Evolutionary conservation across 2,329 filamentous ascomycete species (phyloP).

Genomic region (Davidsoniella australis): DNA sequence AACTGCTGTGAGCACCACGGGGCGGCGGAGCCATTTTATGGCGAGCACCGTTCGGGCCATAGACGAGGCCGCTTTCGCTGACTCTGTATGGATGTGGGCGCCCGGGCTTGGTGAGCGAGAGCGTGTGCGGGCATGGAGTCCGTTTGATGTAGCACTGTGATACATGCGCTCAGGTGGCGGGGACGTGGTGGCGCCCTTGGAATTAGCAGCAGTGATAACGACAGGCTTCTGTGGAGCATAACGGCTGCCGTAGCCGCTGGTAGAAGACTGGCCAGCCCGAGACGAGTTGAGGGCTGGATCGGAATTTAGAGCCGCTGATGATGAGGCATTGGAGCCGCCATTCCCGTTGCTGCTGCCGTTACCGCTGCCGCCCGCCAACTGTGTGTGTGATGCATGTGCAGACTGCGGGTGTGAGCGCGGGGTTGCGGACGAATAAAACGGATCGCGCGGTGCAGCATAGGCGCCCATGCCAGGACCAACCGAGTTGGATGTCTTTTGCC

Average conservation of each 20-base stretch:
- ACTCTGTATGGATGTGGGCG: background rate
- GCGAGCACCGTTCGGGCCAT: background rate
- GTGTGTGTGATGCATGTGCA: conserved; percentile 5
- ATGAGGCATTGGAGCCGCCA: no score
- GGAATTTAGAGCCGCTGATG: background rate
- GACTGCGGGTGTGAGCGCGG: conserved; percentile 1
- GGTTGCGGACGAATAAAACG: background rate
- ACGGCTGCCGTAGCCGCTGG: background rate
- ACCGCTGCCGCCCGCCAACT: background rate
- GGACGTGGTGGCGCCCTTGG: background rate
- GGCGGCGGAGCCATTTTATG: no score
- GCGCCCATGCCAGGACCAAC: background rate
- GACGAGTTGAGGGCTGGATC: background rate
- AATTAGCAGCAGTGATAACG: background rate
- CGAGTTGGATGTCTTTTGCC: background rate
- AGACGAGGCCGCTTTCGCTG: background rate
- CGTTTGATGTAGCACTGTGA: background rate
- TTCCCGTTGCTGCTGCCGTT: no score
- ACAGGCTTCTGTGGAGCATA: background rate
- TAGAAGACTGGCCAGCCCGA: background rate
- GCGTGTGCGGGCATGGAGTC: background rate
- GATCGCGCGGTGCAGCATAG: background rate
- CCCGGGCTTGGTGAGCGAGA: conserved; percentile 1
- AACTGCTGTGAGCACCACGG: background rate
- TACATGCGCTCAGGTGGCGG: conserved; percentile 1